Conservation (phyloP, 2,329 filamentous ascomycete genomes). For the Colletotrichum eremochloae region DNA sequence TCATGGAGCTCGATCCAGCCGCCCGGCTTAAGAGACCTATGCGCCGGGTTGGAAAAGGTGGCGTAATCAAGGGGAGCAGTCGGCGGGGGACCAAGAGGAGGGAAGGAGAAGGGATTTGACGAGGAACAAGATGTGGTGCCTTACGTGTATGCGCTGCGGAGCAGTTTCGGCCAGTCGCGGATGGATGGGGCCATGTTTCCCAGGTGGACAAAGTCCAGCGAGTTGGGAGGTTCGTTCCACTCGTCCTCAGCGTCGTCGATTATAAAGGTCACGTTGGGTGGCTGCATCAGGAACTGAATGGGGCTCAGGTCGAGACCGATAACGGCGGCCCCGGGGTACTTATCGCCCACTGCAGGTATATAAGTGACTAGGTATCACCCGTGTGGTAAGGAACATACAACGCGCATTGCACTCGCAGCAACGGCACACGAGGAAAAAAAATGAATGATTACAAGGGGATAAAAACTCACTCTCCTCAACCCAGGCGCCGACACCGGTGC, state of each 20-base stretch:
- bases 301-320: constrained; percentile 77
- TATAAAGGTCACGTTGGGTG: constrained; percentile 80
- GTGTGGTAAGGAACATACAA: background rate
- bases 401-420: background rate
- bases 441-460: background rate
- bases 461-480: constrained; percentile 66
- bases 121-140: background rate
- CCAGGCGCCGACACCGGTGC: constrained; percentile 67
- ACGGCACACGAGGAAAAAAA: background rate
- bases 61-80: constrained; percentile 56
- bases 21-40: constrained; percentile 60
- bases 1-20: constrained; percentile 70
- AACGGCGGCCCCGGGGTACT: constrained; percentile 70
- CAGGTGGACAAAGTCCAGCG: constrained; percentile 73
- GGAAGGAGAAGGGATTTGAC: constrained; percentile 48
- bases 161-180: constrained; percentile 64
- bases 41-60: constrained; percentile 62
- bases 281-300: constrained; percentile 74
- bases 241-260: constrained; percentile 70
- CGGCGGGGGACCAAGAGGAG: constrained; percentile 52
- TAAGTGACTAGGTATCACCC: background rate
- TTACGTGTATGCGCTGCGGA: constrained; percentile 68
- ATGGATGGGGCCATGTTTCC: constrained; percentile 61
- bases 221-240: constrained; percentile 59
- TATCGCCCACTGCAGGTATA: constrained; percentile 69